Base-by-base conservation (phyloP, 257 asterid species). In the Lycium ferocissimum region DNA sequence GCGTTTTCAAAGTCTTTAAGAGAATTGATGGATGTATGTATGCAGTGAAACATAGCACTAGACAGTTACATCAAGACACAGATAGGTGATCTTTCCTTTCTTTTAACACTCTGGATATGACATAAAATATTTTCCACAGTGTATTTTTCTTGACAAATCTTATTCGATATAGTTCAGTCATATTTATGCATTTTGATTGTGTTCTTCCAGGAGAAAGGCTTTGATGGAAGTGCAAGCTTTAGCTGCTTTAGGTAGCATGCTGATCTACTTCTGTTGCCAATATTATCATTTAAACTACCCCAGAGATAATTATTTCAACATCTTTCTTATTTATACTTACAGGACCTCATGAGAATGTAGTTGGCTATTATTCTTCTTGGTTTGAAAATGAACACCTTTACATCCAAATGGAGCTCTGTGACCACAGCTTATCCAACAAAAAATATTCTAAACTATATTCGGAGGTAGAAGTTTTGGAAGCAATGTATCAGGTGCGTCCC, bases 161-260 rank as follows among this genome's bases (percentile, higher is more conserved):
- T 76, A n/a, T 53, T 53, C 49, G 26, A 53, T 76, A 26, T 8
- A 53, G 58, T 12, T 61, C 67, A 47, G 65, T 37, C 54, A 14
- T 45, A 54, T 70, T 73, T 72, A 17, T 82, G 69, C 65, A 70
- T 73, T 62, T 80, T 67, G 80, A 84, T 71, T 83, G 33, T 65
- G 43, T 67, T 84, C 57, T 66, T 66, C 69, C 93, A 96, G 99
- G 93, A 88, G 95, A 84, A 93, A 92, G 89, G 99, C 99, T 87
- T 90, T 95, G 90, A 96, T 93, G 98, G 99, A 96, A 91, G 99
- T 96, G 89, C 99, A 96, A 90, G 94, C 98, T 79, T 84, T 96
- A 92, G 98, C 98, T 1, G 97, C 98, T 79, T 87, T 96, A 94
- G 98, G 98, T 94, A 71, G 66, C 12, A 78, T 80, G 63, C 47